Evolutionary conservation across 2,329 filamentous ascomycete species (phyloP), one percentile per base, ranked within the genome.

Genomic region (Pezicula carpinea): DNA sequence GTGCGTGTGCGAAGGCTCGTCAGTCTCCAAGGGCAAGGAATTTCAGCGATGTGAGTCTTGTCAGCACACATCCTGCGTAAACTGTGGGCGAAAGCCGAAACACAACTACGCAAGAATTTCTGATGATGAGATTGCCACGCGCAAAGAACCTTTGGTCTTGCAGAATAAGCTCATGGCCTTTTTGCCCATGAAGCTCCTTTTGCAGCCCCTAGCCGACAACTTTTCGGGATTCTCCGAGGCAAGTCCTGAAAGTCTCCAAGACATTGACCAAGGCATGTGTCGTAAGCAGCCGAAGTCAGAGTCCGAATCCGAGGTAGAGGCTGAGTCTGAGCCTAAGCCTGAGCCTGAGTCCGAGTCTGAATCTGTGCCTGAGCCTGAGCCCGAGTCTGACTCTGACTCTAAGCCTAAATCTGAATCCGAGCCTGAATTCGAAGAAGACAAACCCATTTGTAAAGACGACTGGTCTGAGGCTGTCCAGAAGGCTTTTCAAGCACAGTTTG

Each of bases 1-100:
- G n/a, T 86, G 82, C 52, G 61, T 64, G 35, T 85, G 82, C 48
- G 82, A 85, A 62, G 72, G 74, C 2, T 66, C 69, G 31, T 63
- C 62, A 3, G 55, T 61, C 0, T 61, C 72, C 2, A 64, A 67
- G 4, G 54, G 59, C 5, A 63, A 62, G 8, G 48, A 55, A 1
- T 68, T 83, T 6, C 66, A 73, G 31, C 53, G 62, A 32, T 85
- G 81, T 54, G 56, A 53, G 1, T 59, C 69, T 5, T 85, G 82
- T 53, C 64, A 60, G 0, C 75, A 83, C 53, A 78, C 75, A 3
- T 71, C 74, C 10, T 85, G 80, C 58, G 57, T 63, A 1, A 59
- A 61, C 5, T 84, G 80, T 53, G 73, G 69, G 2, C 72, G 72
- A 2, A 80, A 80, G 34, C 80, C 81, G 0, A 53, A 55, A 6